phyloP scores from a whole-genome alignment of 2,329 filamentous ascomycete species.

The Trichocomaceae sp. region DNA sequence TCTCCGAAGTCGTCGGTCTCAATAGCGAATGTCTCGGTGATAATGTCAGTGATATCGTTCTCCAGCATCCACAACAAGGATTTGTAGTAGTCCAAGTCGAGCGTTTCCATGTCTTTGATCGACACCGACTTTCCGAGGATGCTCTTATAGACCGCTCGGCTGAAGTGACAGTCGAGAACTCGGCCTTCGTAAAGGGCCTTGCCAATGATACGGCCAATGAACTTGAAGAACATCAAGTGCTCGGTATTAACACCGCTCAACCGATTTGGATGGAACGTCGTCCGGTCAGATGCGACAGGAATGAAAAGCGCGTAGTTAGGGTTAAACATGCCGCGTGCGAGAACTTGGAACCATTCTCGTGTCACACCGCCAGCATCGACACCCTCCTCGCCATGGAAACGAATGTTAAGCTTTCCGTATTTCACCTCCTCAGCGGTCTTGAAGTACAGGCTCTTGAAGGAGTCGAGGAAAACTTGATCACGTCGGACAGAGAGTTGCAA shows the following conservation, averaged over 20 bases:
- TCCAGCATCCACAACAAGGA: slow-evolving; percentile 97
- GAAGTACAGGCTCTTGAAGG: slow-evolving; percentile 97
- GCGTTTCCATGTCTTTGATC: slow-evolving; percentile 98
- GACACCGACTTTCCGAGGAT: slow-evolving; percentile 93
- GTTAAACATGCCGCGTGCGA: slow-evolving; percentile 97
- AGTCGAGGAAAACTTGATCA: slow-evolving; percentile 95
- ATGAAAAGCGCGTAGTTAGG: slow-evolving; percentile 95
- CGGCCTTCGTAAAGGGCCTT: slow-evolving; percentile 96
- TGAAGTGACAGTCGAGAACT: slow-evolving; percentile 97
- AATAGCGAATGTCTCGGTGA: slow-evolving; percentile 91
- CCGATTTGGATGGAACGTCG: slow-evolving; percentile 97
- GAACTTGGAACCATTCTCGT: slow-evolving; percentile 97
- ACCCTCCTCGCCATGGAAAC: slow-evolving; percentile 95
- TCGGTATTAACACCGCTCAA: slow-evolving; percentile 90
- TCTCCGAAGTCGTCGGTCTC: slow-evolving; percentile 93
- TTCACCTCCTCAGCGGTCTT: slow-evolving; percentile 97
- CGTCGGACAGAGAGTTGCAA: slow-evolving; percentile 85
- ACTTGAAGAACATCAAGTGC: slow-evolving; percentile 97
- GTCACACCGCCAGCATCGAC: slow-evolving; percentile 97
- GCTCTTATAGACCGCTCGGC: slow-evolving; percentile 94
- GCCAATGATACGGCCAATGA: slow-evolving; percentile 95
- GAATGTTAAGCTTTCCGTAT: slow-evolving; percentile 95
- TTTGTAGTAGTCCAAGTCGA: slow-evolving; percentile 98
- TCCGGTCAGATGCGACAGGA: slow-evolving; percentile 92
- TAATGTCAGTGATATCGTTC: slow-evolving; percentile 96